These are phyloP conservation scores for Metschnikowia continentalis DNA, from an alignment of 805 yeast species.

Conservation along the genomic window DNA sequence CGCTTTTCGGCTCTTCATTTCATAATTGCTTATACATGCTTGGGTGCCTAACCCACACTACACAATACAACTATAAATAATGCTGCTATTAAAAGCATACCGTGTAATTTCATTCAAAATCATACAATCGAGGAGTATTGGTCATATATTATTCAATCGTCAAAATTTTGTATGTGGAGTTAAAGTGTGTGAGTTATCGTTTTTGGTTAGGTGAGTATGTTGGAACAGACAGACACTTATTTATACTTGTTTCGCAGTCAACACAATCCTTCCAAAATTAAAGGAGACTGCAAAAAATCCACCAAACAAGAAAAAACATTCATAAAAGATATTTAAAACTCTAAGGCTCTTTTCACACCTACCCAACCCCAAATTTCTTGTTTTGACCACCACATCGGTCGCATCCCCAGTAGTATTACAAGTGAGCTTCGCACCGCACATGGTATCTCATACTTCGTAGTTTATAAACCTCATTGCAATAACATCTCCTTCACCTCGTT, in stretches of 20 bases:
- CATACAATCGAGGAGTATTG: no score
- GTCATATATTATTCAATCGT: no score
- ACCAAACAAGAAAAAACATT: neutral
- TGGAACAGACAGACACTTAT: neutral
- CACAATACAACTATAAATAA: no score
- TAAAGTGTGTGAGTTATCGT: no score
- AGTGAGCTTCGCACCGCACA: neutral
- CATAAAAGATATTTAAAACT: neutral
- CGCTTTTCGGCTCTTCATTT: no score
- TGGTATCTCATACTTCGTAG: neutral
- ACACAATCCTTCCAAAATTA: neutral
- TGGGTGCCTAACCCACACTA: no score
- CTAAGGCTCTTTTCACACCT: neutral
- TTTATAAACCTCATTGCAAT: neutral
- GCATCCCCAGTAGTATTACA: neutral
- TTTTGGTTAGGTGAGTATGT: no score
- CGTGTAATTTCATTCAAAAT: no score
- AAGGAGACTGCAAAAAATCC: no score
- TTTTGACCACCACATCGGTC: neutral
- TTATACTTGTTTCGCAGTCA: neutral
- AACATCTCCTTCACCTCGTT: neutral
- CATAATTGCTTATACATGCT: no score
- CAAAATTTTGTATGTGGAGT: no score
- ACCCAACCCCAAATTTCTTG: neutral
- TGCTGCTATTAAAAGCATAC: no score